Evolutionary conservation across 2,329 filamentous ascomycete genomes (phyloP).

Genomic region (Cercospora canescens): DNA sequence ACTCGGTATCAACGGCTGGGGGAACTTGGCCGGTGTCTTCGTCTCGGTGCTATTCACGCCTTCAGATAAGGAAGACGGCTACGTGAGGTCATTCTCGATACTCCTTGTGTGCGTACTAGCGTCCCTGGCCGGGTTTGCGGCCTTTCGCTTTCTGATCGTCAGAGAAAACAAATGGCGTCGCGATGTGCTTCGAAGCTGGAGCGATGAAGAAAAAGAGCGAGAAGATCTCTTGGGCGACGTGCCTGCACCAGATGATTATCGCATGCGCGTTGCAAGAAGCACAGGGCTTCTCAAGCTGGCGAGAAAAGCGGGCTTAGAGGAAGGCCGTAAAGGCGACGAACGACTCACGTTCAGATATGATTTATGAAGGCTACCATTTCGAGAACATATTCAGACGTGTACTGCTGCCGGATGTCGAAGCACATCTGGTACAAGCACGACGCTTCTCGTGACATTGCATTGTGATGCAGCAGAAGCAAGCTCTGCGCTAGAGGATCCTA

Average conservation of each 20-base stretch:
- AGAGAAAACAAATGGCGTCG: conserved; percentile 41
- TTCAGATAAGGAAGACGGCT: conserved; percentile 41
- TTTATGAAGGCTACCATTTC: conserved; percentile 23
- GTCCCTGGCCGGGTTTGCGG: conserved; percentile 43
- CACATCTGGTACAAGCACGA: not conserved
- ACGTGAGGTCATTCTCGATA: conserved; percentile 46
- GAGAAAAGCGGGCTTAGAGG: conserved; percentile 38
- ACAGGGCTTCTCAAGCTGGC: conserved; percentile 26
- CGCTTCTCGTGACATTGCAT: not conserved
- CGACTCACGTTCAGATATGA: conserved; percentile 50
- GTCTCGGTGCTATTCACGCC: conserved; percentile 47
- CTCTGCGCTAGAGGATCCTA: not conserved
- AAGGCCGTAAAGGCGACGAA: conserved; percentile 44
- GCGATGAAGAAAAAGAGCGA: conserved; percentile 41
- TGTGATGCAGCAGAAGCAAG: not conserved
- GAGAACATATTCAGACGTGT: not conserved
- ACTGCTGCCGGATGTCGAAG: not conserved
- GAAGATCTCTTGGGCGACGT: conserved; percentile 38
- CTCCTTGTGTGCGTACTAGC: conserved; percentile 42
- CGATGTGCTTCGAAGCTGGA: conserved; percentile 30
- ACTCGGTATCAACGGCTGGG: conserved; percentile 58
- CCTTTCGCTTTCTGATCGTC: conserved; percentile 40
- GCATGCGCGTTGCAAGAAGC: conserved; percentile 15
- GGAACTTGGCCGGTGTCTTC: conserved; percentile 50
- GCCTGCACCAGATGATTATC: conserved; percentile 27